Base-by-base conservation (phyloP, 495 filamentous ascomycete genomes). In the Aspergillus bertholletiae region DNA sequence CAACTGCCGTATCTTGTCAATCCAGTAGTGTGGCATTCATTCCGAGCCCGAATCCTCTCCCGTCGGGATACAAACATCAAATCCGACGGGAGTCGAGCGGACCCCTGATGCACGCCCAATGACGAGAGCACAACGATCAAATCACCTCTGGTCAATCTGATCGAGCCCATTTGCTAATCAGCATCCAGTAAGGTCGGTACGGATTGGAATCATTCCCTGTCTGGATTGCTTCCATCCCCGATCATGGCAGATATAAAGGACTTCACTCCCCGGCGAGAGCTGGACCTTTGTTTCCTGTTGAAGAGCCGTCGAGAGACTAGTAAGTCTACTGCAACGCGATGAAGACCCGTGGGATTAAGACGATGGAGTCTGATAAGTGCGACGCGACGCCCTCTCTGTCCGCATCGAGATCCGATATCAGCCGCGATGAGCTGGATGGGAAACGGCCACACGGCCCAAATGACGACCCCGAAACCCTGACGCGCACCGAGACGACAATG, bases 401-500 rank as follows among this genome's bases (percentile, higher is more conserved):
- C 30, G 15, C 22, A 12, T 57, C 49, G 32, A 27, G 23, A 11
- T 43, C 48, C 7, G 47, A 45, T 17, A 35, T 15, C 9, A 9
- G 17, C 18, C 8, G 46, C 28, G 8, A 18, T 20, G 53, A 57
- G 20, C 39, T 57, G 23, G 27, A 51, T 7, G 54, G 60, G 30
- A 53, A 58, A 40, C 39, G n/a, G n/a, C n/a, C n/a, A n/a, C n/a
- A n/a, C 50, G 22, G 41, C 26, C 7, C n/a, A n/a, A 40, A 35
- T 11, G 46, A 30, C n/a, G 53, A 63, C 13, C 59, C 59, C 8
- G 55, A 66, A 22, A 46, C 53, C 15, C 46, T 63, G 20, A 50
- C 53, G 7, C 57, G 51, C 7, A 49, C 61, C 3, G 54, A 63
- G 40, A 59, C 58, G 7, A 51, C 60, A 0, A 60, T 61, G 41